Evolutionary conservation across 129 eudicot species (phyloP), one percentile per base, ranked within the genome.

Genomic region (Glebionis coronaria): DNA sequence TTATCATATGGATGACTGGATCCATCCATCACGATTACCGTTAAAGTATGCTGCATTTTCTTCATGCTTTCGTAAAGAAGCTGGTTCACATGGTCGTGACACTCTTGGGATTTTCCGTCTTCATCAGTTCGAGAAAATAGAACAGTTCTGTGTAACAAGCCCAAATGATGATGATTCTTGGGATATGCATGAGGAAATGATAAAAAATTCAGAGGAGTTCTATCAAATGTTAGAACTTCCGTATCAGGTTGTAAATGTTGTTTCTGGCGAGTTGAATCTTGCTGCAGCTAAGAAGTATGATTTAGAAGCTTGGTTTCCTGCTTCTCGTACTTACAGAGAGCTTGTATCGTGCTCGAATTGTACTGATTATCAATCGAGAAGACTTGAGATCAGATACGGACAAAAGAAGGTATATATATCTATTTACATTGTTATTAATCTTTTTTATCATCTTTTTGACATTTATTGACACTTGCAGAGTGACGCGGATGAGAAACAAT

Each of bases 261-360:
- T 90, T 59, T 82, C 95, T 52, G 97, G 97, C 46, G 97, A 87
- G 4, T 45, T 90, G 61, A 90, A 87, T 38, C 91, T 87, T 72
- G 89, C 95, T 47, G 97, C 95, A 15, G 95, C 97, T 3, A 90
- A 90, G 67, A 90, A 90, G 78, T 86, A 80, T 45, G 97, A 90
- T 75, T 76, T 90, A 67, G 97, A 90, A 81, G 97, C 84, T 19
- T 90, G 97, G 97, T 90, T 82, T 61, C 97, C 97, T 28, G 85
- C 97, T 38, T 90, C 95, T 20, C 69, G 68, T 11, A 76, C 89
- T 11, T 87, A 76, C 28, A 87, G 95, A 75, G 97, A 90, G 78
- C 88, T 90, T 18, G 97, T 90, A 9, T 90, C 97, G 10, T 90
- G 97, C 76, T 90, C 97, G 23, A 90, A 90, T 57, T 90, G 97